Conservation (phyloP, 192 early-diverging fungal genomes). For the Backusella morwellensis region DNA sequence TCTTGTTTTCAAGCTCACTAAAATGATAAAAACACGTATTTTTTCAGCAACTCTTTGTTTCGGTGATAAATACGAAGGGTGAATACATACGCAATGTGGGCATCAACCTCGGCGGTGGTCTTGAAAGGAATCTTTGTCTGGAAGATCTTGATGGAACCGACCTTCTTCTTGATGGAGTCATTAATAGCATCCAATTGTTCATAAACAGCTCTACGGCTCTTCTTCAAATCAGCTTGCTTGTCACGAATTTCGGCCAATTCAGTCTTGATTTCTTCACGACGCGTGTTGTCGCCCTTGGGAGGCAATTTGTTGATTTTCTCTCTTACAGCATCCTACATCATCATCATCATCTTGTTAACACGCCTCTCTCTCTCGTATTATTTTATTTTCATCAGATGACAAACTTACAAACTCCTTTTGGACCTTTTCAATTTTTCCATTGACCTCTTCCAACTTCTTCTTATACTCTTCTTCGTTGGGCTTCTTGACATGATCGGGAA, state of each 20-base stretch:
- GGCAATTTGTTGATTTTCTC: constrained; percentile 55
- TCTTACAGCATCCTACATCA: constrained; percentile 49
- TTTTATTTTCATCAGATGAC: background rate
- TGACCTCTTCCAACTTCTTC: constrained; percentile 16
- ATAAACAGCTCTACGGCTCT: constrained; percentile 66
- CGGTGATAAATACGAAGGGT: constrained; percentile 28
- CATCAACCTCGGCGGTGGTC: constrained; percentile 77
- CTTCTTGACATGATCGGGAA: constrained; percentile 25
- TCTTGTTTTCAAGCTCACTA: constrained; percentile 73
- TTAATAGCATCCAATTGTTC: constrained; percentile 71
- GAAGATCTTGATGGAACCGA: constrained; percentile 48
- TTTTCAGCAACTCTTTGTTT: background rate
- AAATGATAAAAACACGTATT: background rate
- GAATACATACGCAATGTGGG: constrained; percentile 59
- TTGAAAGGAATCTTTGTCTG: constrained; percentile 82
- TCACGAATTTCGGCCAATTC: constrained; percentile 66
- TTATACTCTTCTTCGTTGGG: constrained; percentile 29
- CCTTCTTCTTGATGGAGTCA: constrained; percentile 77
- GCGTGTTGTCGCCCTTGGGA: constrained; percentile 51
- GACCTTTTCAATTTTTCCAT: constrained; percentile 21
- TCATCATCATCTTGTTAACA: background rate
- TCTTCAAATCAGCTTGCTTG: constrained; percentile 69
- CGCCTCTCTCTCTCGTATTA: background rate
- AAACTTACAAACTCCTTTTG: constrained; percentile 34
- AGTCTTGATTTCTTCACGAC: constrained; percentile 57